Evolutionary conservation across 352 stramenopile species (phyloP).

Genomic region (Globisporangium spiculum): DNA sequence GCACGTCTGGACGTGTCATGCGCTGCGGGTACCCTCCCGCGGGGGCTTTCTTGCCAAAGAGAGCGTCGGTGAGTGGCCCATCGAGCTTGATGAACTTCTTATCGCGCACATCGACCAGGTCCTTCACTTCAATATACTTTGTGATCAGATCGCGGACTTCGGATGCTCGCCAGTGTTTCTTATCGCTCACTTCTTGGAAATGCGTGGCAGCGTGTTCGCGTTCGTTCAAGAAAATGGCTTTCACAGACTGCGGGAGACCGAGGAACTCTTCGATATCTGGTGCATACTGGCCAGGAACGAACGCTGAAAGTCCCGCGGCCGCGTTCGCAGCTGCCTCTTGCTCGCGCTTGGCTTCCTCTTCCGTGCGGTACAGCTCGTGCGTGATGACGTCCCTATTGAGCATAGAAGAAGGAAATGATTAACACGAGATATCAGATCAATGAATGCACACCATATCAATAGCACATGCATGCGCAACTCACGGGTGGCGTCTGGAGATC

Average conservation of each 20-base stretch:
- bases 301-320: slow-evolving; percentile 33
- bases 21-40: slow-evolving; percentile 55
- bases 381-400: slow-evolving; percentile 47
- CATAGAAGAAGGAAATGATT: neutral
- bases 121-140: slow-evolving; percentile 56
- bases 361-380: slow-evolving; percentile 52
- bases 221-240: slow-evolving; percentile 42
- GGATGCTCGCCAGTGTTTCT: slow-evolving; percentile 49
- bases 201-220: slow-evolving; percentile 17
- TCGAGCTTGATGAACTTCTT: slow-evolving; percentile 73
- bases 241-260: slow-evolving; percentile 51
- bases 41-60: slow-evolving; percentile 71
- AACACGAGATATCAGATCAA: too few species aligned
- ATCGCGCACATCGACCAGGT: slow-evolving; percentile 53
- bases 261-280: slow-evolving; percentile 70
- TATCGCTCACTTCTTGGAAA: slow-evolving; percentile 26
- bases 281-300: slow-evolving; percentile 57
- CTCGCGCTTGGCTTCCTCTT: slow-evolving; percentile 47
- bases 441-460: too few species aligned
- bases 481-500: slow-evolving; percentile 66
- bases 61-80: slow-evolving; percentile 56
- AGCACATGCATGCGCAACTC: slow-evolving; percentile 16
- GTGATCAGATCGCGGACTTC: slow-evolving; percentile 62
- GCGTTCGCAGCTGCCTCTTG: slow-evolving; percentile 39
- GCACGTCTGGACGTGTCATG: slow-evolving; percentile 53